Base-by-base conservation (phyloP, 768 basidiomycete genomes). In the Cubamyces sp. region DNA sequence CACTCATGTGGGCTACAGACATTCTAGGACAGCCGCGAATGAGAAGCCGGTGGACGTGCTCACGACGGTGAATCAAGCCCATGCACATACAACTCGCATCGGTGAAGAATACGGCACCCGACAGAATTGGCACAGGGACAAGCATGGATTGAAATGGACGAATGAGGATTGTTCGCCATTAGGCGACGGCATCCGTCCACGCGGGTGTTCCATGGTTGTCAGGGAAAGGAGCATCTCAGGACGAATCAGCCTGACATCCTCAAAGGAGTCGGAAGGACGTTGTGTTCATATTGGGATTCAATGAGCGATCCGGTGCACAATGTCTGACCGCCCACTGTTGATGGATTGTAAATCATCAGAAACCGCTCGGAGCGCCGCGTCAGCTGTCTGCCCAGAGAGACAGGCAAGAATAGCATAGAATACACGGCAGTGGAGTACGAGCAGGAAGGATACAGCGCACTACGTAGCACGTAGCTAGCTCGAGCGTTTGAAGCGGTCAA, bases 401-500 rank as follows among this genome's bases (percentile, higher is more conserved):
- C 6, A 11, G 34, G 34, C 34, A 34, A 34, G 34, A 34, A 34
- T 34, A 34, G 34, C 9, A 9, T 34, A 34, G 9, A 6, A 34
- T 34, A 34, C 34, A 34, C 4, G 34, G 4, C 34, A 34, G 6
- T 34, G 34, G 25, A 30, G 15, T 4, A 23, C 5, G 26, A 18
- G 21, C 12, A 23, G 46, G 25, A 25, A 16, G 14, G 15, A 26
- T 26, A 19, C 15, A 28, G 28, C 48, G 15, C 23, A 46, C 45
- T 26, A 16, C 25, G 28, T n/a, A 26, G 25, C 9, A 15, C 23
- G 19, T 26, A 25, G 37, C 34, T 48, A 61, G 15, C 47, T 61
- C 15, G 61, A 28, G 3, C 69, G 68, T 51, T 67, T 68, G 62
- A 81, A 81, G 9, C 78, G 75, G 60, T 79, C 79, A 19, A 81